Percentiles rank a stretch among this genome's conserved stretches.
Evolutionary conservation across 257 asterid species (phyloP).

Genomic region (Solanum neorickii): DNA sequence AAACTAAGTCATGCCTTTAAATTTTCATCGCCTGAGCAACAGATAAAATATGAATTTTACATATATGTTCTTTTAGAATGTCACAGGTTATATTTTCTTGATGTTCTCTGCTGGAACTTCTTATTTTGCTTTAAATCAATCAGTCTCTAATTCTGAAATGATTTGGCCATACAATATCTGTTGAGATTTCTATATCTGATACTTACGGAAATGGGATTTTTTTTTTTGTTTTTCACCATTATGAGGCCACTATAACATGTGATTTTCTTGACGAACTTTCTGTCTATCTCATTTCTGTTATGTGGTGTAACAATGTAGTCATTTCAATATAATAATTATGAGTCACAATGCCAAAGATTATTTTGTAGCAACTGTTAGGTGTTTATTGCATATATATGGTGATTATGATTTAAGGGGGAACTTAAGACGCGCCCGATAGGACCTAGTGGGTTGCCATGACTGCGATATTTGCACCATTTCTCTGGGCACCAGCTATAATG

Average conservation of each 20-base stretch:
- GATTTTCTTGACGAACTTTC: neutral
- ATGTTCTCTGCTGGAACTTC: neutral
- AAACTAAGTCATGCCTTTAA: neutral
- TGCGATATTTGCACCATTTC: neutral
- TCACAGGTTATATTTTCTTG: neutral
- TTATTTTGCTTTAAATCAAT: neutral
- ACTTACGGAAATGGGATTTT: neutral
- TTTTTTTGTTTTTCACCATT: neutral
- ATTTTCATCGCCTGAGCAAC: neutral
- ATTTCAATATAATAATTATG: neutral
- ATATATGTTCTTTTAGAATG: neutral
- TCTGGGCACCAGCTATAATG: neutral
- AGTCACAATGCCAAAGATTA: neutral
- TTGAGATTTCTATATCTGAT: neutral
- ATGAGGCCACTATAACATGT: neutral
- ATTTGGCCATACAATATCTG: neutral
- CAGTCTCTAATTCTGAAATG: neutral
- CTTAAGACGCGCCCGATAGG: neutral
- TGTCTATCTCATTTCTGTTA: neutral
- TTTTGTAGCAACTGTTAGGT: neutral
- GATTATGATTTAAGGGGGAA: neutral
- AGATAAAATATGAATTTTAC: neutral
- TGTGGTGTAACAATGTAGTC: neutral
- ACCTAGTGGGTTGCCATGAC: neutral
- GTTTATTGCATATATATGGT: neutral